Evolutionary conservation across 1,284 basidiomycete genomes (phyloP), one percentile per base, ranked within the genome.

Genomic region (Paramarasmius palmivorus): DNA sequence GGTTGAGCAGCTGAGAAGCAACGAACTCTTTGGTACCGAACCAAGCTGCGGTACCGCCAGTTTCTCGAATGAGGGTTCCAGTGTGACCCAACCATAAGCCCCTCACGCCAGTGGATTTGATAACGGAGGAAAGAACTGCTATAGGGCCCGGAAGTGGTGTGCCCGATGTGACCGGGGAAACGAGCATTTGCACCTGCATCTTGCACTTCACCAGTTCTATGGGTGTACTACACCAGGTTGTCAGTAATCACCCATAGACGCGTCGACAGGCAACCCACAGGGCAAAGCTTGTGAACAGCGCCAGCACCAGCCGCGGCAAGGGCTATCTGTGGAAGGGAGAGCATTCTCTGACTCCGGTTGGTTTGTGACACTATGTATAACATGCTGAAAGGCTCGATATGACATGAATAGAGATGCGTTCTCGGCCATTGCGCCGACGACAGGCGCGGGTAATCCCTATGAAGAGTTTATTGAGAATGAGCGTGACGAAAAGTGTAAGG

Each of bases 21-120:
- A 90, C 77, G 56, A 82, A 77, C 68, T 98, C 95, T 69, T 97
- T 98, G 6, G 87, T 83, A 15, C 84, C 78, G 70, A 99, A 98
- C 96, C 96, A 98, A 0, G 93, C 91, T 0, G 88, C 84, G 9
- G 86, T 84, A 9, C 96, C 96, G 14, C 95, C 95, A 0, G 92
- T 94, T 69, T 99, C 96, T 45, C 96, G 89, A 25, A 99, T 81
- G 53, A 98, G 76, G 0, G 93, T 97, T n/a, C 93, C 96, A 0
- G 90, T 93, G 63, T 98, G 95, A 1, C 96, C 96, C 1, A 97
- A 82, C 95, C 96, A 99, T 25, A 99, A 82, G 1, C 96, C 95
- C 15, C 83, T 79, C 5, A 95, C 19, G 23, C 95, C 96, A 19
- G 84, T 76, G 1, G 78, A 73, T 32, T 82, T 82, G 42, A 47